These are phyloP conservation scores for Anthracocystis setariae DNA, from an alignment of 1,284 basidiomycete genomes.

Conservation along the genomic window DNA sequence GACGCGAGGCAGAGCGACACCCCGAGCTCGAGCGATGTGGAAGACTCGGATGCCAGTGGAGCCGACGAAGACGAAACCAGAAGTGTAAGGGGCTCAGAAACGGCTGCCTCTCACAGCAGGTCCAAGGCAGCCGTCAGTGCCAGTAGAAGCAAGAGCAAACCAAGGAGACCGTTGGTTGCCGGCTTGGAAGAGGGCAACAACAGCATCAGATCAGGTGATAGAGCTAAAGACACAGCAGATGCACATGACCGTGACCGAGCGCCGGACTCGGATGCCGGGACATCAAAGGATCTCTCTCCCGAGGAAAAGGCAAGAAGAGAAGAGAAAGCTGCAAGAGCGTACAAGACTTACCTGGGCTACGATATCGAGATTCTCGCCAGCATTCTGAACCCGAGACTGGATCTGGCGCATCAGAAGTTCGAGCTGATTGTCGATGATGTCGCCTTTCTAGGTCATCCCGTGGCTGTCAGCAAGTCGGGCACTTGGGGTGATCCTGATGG, in stretches of 20 bases:
- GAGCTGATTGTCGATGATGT: slow-evolving; percentile 91
- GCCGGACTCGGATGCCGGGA: slow-evolving; percentile 39
- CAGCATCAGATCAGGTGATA: slow-evolving; percentile 29
- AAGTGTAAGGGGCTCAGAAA: slow-evolving; percentile 21
- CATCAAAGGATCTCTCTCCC: slow-evolving; percentile 42
- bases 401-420: slow-evolving; percentile 92
- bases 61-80: slow-evolving; percentile 43
- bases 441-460: slow-evolving; percentile 94
- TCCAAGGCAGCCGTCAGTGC: slow-evolving; percentile 21
- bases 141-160: slow-evolving; percentile 29
- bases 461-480: slow-evolving; percentile 74
- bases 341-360: slow-evolving; percentile 79
- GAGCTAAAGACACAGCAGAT: slow-evolving; percentile 20
- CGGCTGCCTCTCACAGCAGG: slow-evolving; percentile 22
- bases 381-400: slow-evolving; percentile 79
- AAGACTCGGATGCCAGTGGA: slow-evolving; percentile 43
- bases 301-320: slow-evolving; percentile 39
- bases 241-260: slow-evolving; percentile 26
- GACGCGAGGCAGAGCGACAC: slow-evolving; percentile 39
- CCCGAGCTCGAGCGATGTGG: slow-evolving; percentile 38
- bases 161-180: slow-evolving; percentile 12
- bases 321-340: slow-evolving; percentile 42
- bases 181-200: slow-evolving; percentile 25
- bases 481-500: slow-evolving; percentile 26
- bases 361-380: slow-evolving; percentile 82